Conservation (phyloP, 2,329 filamentous ascomycete genomes). For the Aspergillus pseudoviridinutans region DNA sequence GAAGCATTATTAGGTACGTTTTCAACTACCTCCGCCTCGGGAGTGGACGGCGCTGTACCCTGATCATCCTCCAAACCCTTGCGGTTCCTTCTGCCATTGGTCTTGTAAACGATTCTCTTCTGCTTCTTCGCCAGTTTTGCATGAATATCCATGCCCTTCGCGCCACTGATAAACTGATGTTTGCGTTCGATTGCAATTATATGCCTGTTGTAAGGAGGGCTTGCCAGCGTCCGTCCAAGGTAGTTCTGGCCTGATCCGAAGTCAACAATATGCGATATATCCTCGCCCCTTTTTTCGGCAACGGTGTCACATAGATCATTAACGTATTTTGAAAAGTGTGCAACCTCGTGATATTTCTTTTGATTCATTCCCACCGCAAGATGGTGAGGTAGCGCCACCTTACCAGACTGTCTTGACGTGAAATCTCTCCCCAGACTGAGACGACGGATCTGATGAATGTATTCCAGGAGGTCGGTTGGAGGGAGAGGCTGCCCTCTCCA, state of each 20-base stretch:
- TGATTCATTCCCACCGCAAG: conserved; percentile 88
- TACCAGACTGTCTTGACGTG: conserved; percentile 30
- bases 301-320: conserved; percentile 60
- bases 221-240: conserved; percentile 80
- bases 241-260: conserved; percentile 98
- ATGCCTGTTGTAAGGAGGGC: conserved; percentile 76
- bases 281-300: conserved; percentile 40
- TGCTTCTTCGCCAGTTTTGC: conserved; percentile 71
- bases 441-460: conserved; percentile 66
- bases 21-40: background rate
- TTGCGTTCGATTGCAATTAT: conserved; percentile 89
- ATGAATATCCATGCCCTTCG: conserved; percentile 76
- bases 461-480: conserved; percentile 61
- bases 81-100: conserved; percentile 71
- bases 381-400: conserved; percentile 59
- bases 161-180: conserved; percentile 79
- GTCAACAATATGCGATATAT: conserved; percentile 83
- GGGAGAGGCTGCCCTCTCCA: conserved; percentile 46
- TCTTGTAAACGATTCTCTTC: conserved; percentile 58
- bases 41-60: conserved; percentile 1
- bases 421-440: conserved; percentile 66
- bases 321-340: conserved; percentile 83
- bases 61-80: conserved; percentile 20
- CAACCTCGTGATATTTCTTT: conserved; percentile 93
- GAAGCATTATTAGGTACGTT: conserved; percentile 4